Percentiles rank a stretch among this genome's conserved stretches.
phyloP scores from a whole-genome alignment of 306 rosid species.

The Calophaca sinica region DNA sequence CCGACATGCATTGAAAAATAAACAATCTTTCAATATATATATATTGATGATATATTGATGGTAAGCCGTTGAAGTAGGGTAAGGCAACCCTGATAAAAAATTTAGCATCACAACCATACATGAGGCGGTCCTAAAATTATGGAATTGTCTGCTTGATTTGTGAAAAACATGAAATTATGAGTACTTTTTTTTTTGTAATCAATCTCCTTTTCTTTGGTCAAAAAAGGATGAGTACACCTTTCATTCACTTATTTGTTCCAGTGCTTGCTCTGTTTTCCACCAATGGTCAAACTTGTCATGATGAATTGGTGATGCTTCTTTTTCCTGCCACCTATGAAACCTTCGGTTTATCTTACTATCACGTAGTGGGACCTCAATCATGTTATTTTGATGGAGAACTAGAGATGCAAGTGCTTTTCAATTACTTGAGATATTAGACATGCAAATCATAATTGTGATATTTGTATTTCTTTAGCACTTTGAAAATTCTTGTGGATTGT shows the following conservation, averaged over 20 bases:
- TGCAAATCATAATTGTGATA: constrained; percentile 14
- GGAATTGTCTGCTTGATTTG: no score
- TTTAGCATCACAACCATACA: no score
- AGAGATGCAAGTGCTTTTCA: constrained; percentile 17
- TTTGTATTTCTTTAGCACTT: background rate
- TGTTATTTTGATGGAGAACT: constrained; percentile 16
- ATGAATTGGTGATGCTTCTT: constrained; percentile 37
- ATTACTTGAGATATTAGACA: background rate
- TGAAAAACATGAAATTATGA: background rate
- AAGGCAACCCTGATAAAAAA: no score
- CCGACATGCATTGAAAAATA: no score
- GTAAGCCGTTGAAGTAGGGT: no score
- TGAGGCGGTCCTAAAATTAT: no score
- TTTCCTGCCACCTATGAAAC: constrained; percentile 38
- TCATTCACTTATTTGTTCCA: background rate
- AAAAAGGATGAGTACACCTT: background rate
- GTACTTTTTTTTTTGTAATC: background rate
- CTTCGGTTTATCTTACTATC: constrained; percentile 24
- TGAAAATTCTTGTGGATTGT: background rate
- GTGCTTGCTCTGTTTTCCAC: background rate
- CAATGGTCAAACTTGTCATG: constrained; percentile 17
- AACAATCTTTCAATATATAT: no score
- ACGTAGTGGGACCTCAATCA: constrained; percentile 38
- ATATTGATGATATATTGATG: no score
- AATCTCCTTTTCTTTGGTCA: background rate